Evolutionary conservation across 169 alveolate species (phyloP).

Genomic region (Plasmodium adleri): DNA sequence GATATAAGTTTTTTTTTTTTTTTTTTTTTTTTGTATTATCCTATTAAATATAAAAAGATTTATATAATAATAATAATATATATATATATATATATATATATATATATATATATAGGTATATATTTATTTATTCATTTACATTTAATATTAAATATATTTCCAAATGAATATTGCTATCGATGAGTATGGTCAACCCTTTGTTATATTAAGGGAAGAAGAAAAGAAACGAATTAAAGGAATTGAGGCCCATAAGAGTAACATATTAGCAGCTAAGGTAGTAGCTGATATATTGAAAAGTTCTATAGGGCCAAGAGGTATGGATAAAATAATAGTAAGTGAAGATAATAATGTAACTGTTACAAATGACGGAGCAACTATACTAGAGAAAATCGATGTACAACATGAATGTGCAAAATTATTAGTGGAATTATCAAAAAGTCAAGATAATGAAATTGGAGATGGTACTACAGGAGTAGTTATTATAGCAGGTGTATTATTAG

Average conservation of each 20-base stretch:
- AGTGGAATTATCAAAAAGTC: slow-evolving; percentile 98
- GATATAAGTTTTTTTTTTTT: no score
- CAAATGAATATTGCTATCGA: slow-evolving; percentile 95
- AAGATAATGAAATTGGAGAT: slow-evolving; percentile 99
- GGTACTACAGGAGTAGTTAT: slow-evolving; percentile 99
- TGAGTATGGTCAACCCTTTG: slow-evolving; percentile 99
- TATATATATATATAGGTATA: no score
- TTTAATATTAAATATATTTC: background rate
- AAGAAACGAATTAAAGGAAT: slow-evolving; percentile 97
- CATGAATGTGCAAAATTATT: slow-evolving; percentile 98
- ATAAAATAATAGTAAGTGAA: slow-evolving; percentile 98
- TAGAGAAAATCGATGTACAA: slow-evolving; percentile 96
- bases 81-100: background rate
- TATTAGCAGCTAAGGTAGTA: slow-evolving; percentile 97
- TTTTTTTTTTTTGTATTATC: no score
- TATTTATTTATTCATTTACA: no score
- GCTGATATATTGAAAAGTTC: slow-evolving; percentile 97
- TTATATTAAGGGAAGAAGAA: slow-evolving; percentile 96
- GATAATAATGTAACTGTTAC: slow-evolving; percentile 99
- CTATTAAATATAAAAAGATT: no score
- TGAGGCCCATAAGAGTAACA: slow-evolving; percentile 98
- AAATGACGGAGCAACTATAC: slow-evolving; percentile 97
- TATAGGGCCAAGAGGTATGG: slow-evolving; percentile 99
- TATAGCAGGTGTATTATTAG: slow-evolving; percentile 98
- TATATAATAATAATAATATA: background rate